Evolutionary conservation across 192 early-diverging fungal species (phyloP).

Genomic region (Bifiguratus adelaidae): DNA sequence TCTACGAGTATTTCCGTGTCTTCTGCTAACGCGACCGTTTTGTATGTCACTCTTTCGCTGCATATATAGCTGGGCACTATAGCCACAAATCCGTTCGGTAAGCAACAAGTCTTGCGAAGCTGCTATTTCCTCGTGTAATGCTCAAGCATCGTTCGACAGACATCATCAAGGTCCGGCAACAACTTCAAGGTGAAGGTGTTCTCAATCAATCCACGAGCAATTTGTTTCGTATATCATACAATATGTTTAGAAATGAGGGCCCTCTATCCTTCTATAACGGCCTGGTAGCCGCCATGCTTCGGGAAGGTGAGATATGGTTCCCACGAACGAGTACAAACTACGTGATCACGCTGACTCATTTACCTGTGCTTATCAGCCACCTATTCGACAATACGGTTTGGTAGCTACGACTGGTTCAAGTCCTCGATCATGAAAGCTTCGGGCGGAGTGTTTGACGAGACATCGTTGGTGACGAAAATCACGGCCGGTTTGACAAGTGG

Average conservation of each 20-base stretch:
- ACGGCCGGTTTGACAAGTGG: constrained; percentile 21
- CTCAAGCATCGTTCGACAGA: no score
- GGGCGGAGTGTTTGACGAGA: constrained; percentile 11
- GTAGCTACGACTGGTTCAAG: constrained; percentile 24
- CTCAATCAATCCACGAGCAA: constrained; percentile 1
- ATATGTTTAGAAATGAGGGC: constrained; percentile 15
- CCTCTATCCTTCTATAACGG: constrained; percentile 17
- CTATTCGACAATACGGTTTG: constrained; percentile 24
- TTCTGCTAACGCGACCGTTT: background rate
- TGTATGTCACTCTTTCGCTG: background rate
- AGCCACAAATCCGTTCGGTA: background rate
- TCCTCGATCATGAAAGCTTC: constrained; percentile 3
- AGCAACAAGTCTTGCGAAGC: no score
- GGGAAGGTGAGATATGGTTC: constrained; percentile 9
- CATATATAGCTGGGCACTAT: background rate
- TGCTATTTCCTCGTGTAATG: no score
- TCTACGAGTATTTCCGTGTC: background rate
- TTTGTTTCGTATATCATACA: constrained; percentile 10
- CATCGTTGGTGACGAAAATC: constrained; percentile 11
- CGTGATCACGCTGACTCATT: background rate
- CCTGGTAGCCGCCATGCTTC: constrained; percentile 13
- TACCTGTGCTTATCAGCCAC: background rate
- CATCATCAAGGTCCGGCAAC: constrained; percentile 27
- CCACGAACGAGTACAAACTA: background rate
- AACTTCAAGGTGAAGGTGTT: constrained; percentile 19